These are phyloP conservation scores for Ilex paraguariensis DNA, from an alignment of 305 asterid species.

Conservation along the genomic window DNA sequence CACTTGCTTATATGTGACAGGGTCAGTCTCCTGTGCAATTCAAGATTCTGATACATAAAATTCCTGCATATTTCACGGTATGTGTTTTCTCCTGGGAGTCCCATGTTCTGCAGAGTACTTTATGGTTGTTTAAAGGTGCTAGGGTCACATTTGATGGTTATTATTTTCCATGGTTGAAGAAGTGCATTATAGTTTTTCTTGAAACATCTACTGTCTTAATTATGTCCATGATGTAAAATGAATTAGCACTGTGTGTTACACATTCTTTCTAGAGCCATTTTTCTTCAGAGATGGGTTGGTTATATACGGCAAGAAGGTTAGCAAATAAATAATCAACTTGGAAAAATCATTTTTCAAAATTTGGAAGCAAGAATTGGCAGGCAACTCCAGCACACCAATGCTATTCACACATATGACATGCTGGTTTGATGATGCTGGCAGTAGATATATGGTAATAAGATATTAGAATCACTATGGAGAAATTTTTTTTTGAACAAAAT, in stretches of 20 bases:
- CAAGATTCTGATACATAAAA: conserved; percentile 72
- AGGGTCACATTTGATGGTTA: background rate
- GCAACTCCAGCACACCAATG: too few species aligned
- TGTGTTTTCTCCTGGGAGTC: conserved; percentile 7
- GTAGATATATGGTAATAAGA: too few species aligned
- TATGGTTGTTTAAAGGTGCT: background rate
- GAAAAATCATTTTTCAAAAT: too few species aligned
- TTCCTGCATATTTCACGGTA: conserved; percentile 96
- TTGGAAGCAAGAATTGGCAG: too few species aligned
- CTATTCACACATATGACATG: too few species aligned
- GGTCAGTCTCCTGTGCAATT: conserved; percentile 76
- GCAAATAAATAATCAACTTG: too few species aligned
- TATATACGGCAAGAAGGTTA: too few species aligned
- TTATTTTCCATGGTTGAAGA: background rate
- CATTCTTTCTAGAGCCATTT: too few species aligned
- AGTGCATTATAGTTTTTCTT: background rate
- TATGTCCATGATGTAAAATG: background rate
- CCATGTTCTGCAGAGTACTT: background rate
- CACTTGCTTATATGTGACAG: conserved; percentile 34
- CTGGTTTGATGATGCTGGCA: too few species aligned
- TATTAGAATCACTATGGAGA: too few species aligned
- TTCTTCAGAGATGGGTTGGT: too few species aligned
- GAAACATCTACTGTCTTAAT: background rate
- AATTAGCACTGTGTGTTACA: background rate
- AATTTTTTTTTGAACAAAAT: too few species aligned